Conservation (phyloP, 768 basidiomycete species). For the Goffeauzyma gilvescens region DNA sequence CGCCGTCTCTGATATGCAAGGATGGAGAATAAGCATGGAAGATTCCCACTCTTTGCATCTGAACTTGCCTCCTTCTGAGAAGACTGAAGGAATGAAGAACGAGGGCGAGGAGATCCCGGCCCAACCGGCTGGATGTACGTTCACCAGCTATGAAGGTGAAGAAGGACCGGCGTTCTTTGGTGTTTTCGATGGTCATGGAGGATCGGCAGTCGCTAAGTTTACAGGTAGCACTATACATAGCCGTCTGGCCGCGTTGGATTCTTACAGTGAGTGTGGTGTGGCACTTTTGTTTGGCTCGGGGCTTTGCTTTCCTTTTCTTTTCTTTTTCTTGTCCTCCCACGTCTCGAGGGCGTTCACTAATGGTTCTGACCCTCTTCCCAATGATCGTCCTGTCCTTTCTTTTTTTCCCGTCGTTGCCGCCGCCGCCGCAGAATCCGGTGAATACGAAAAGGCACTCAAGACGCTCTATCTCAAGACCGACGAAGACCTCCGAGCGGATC, state of each 20-base stretch:
- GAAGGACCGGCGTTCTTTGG: slow-evolving; percentile 55
- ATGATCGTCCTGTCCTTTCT: too few species aligned
- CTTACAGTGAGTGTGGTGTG: slow-evolving; percentile 31
- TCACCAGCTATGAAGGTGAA: slow-evolving; percentile 37
- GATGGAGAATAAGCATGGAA: slow-evolving; percentile 98
- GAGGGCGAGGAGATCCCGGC: slow-evolving; percentile 15
- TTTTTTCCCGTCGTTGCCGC: too few species aligned
- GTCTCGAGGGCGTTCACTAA: too few species aligned
- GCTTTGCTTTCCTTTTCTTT: too few species aligned
- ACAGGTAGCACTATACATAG: slow-evolving; percentile 29
- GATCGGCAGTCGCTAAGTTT: slow-evolving; percentile 28
- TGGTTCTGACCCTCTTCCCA: too few species aligned
- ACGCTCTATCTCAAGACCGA: slow-evolving; percentile 81
- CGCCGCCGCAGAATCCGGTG: slow-evolving; percentile 32
- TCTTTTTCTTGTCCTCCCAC: too few species aligned
- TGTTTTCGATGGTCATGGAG: slow-evolving; percentile 96
- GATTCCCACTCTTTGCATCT: slow-evolving; percentile 70
- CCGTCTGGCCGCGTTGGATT: slow-evolving; percentile 19
- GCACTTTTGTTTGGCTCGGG: too few species aligned
- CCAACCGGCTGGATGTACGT: slow-evolving; percentile 27
- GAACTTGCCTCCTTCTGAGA: slow-evolving; percentile 36
- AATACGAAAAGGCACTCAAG: slow-evolving; percentile 64
- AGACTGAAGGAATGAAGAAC: slow-evolving; percentile 11
- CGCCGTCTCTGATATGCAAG: slow-evolving; percentile 90
- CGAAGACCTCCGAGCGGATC: slow-evolving; percentile 76